These are phyloP conservation scores for Chaetomium tenue DNA, from an alignment of 495 filamentous ascomycete species.

Conservation along the genomic window DNA sequence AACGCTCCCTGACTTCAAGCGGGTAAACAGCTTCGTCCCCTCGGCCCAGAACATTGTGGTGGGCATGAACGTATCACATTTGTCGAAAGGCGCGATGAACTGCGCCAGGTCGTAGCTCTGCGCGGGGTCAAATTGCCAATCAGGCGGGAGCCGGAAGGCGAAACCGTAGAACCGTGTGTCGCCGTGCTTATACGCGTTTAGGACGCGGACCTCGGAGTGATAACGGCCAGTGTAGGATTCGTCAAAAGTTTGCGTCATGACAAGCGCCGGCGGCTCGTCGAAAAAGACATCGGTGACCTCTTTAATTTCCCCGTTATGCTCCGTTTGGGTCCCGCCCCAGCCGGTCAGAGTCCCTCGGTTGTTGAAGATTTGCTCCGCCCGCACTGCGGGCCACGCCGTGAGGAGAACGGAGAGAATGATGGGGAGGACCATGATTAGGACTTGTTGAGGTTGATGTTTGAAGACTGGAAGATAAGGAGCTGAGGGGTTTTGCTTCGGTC, in stretches of 20 bases:
- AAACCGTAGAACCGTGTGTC: slow-evolving; percentile 58
- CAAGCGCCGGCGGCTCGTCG: slow-evolving; percentile 48
- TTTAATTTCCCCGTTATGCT: slow-evolving; percentile 47
- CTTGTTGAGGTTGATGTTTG: not conserved
- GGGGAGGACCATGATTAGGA: not conserved
- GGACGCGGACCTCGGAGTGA: slow-evolving; percentile 54
- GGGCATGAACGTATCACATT: slow-evolving; percentile 55
- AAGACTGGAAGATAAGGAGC: too few relatives aligned
- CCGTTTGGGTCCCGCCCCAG: slow-evolving; percentile 49
- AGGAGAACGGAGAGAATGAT: slow-evolving; percentile 2
- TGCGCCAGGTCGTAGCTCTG: slow-evolving; percentile 56
- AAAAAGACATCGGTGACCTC: slow-evolving; percentile 50
- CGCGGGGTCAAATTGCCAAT: slow-evolving; percentile 50
- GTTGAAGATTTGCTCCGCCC: slow-evolving; percentile 45
- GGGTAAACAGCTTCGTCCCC: slow-evolving; percentile 48
- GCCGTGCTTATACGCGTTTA: slow-evolving; percentile 50
- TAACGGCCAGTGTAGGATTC: slow-evolving; percentile 50
- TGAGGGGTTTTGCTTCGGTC: too few relatives aligned
- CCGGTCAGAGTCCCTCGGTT: slow-evolving; percentile 52
- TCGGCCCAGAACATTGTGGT: slow-evolving; percentile 53
- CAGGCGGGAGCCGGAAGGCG: slow-evolving; percentile 49
- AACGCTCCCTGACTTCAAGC: slow-evolving; percentile 46
- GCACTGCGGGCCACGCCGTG: not conserved
- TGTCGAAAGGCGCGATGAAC: slow-evolving; percentile 57
- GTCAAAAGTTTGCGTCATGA: slow-evolving; percentile 54